Evolutionary conservation across 1,284 basidiomycete genomes (phyloP).

Genomic region (Thecaphora thlaspeos): DNA sequence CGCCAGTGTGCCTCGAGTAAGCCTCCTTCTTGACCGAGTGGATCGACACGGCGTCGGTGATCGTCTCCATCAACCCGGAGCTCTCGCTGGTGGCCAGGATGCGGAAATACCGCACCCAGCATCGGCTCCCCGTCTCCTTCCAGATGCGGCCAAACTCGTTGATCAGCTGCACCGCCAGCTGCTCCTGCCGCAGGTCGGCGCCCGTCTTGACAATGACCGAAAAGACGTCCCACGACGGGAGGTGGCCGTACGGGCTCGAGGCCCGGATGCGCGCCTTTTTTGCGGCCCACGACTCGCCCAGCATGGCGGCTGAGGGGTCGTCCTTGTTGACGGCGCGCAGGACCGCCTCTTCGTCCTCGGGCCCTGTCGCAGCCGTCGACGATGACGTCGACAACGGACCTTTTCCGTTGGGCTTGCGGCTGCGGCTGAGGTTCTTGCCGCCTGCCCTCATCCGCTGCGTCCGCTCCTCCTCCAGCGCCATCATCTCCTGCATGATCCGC

Average conservation of each 20-base stretch:
- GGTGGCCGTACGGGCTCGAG: slow-evolving; percentile 89
- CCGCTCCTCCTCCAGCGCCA: slow-evolving; percentile 90
- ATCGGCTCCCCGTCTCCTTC: slow-evolving; percentile 65
- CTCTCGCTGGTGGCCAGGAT: slow-evolving; percentile 91
- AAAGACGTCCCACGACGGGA: slow-evolving; percentile 76
- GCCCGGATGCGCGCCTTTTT: slow-evolving; percentile 95
- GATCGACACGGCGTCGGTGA: slow-evolving; percentile 91
- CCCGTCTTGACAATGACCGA: slow-evolving; percentile 99
- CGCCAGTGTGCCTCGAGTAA: slow-evolving; percentile 79
- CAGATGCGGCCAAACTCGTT: slow-evolving; percentile 90
- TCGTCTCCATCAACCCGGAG: slow-evolving; percentile 69
- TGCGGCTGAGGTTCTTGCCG: slow-evolving; percentile 24
- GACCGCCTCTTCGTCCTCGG: slow-evolving; percentile 68
- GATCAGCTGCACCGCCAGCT: slow-evolving; percentile 92
- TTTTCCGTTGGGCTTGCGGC: slow-evolving; percentile 2
- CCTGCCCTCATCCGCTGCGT: slow-evolving; percentile 87
- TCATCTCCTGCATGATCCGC: slow-evolving; percentile 98
- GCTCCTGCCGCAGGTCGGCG: slow-evolving; percentile 93
- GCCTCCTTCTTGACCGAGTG: slow-evolving; percentile 99
- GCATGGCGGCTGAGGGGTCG: slow-evolving; percentile 86
- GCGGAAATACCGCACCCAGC: slow-evolving; percentile 63
- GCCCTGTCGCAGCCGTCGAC: slow-evolving; percentile 76
- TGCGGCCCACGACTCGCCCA: slow-evolving; percentile 89
- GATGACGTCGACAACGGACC: slow-evolving; percentile 4
- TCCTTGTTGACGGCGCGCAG: slow-evolving; percentile 88